Evolutionary conservation across 2,329 filamentous ascomycete genomes (phyloP).

Genomic region (Hypoxylon sp.): DNA sequence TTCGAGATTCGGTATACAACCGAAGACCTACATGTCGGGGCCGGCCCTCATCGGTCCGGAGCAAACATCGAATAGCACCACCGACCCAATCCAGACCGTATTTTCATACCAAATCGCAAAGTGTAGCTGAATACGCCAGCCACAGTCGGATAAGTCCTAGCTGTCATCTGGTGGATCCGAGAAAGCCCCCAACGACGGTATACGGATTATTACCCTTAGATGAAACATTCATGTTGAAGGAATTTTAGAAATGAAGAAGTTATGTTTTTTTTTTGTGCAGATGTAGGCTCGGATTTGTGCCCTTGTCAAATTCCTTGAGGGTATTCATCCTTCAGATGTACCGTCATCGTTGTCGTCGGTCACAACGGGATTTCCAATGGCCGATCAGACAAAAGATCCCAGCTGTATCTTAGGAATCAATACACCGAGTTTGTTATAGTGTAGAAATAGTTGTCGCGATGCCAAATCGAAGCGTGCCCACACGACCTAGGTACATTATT

Average conservation of each 20-base stretch:
- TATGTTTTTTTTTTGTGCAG: not conserved
- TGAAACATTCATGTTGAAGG: constrained; percentile 8
- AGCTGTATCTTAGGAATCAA: constrained; percentile 25
- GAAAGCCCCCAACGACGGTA: constrained; percentile 6
- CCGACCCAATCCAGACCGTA: not conserved
- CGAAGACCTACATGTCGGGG: not conserved
- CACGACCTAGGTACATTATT: not conserved
- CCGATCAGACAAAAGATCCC: constrained; percentile 17
- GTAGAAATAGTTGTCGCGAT: not conserved
- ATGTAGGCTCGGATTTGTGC: not conserved
- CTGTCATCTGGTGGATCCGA: not conserved
- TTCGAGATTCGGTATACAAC: not conserved
- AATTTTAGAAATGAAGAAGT: constrained; percentile 16
- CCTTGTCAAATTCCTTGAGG: constrained; percentile 12
- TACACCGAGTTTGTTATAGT: constrained; percentile 16
- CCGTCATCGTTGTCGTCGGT: not conserved
- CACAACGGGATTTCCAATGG: not conserved
- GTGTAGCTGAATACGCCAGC: not conserved
- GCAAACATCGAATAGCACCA: not conserved
- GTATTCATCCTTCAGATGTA: constrained; percentile 23
- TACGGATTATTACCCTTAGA: not conserved
- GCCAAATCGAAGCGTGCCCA: not conserved
- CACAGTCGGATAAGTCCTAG: not conserved
- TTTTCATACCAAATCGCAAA: not conserved
- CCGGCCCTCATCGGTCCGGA: constrained; percentile 3